Conservation (phyloP, 345 rosid genomes). For the Excoecaria agallocha region DNA sequence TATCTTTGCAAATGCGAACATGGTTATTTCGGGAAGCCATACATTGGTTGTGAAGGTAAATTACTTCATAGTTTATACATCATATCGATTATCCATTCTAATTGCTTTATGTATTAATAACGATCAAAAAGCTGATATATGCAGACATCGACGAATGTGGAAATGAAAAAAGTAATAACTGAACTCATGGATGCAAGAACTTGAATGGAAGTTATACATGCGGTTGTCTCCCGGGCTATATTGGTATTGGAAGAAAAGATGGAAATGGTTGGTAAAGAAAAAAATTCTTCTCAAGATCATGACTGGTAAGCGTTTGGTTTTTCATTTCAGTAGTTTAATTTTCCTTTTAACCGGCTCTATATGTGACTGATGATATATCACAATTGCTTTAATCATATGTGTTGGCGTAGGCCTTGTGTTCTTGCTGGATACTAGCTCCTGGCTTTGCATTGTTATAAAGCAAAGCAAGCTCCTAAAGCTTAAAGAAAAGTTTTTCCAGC, state of each 20-base stretch:
- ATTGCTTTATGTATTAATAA: no score
- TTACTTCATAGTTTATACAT: no score
- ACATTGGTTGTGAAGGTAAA: background rate
- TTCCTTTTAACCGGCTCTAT: no score
- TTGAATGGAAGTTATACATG: background rate
- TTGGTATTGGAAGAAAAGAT: background rate
- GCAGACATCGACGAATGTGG: background rate
- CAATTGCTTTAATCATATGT: background rate
- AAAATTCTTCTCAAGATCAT: background rate
- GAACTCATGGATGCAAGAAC: background rate
- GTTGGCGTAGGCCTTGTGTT: background rate
- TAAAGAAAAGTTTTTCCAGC: background rate
- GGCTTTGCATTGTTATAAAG: background rate
- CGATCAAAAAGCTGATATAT: no score
- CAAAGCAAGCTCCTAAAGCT: background rate
- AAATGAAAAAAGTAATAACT: no score
- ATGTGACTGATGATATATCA: no score
- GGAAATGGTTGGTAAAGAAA: background rate
- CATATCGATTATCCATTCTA: no score
- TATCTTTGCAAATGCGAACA: background rate
- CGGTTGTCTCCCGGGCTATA: background rate
- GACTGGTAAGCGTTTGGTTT: background rate
- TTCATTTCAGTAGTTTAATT: background rate
- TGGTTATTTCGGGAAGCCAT: background rate
- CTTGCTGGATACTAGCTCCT: background rate